phyloP scores from a whole-genome alignment of 768 basidiomycete species.

The Leucocoprinus birnbaumii region DNA sequence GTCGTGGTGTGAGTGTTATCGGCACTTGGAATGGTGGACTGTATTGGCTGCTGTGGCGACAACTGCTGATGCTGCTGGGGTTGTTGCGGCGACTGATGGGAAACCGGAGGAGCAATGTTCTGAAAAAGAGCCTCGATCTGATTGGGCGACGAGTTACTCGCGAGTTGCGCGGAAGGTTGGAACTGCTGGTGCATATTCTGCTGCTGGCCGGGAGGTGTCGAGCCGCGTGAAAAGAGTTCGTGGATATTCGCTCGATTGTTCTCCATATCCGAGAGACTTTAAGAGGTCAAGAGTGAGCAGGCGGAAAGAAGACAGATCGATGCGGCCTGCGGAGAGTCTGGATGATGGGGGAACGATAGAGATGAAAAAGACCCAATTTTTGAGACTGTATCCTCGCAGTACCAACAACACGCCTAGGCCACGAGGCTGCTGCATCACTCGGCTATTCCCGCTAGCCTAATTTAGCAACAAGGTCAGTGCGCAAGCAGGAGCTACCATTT shows the following conservation, averaged over 20 bases:
- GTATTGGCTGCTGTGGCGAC: constrained; percentile 18
- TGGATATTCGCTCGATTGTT: constrained; percentile 39
- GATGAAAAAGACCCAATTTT: constrained; percentile 17
- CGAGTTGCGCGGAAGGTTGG: constrained; percentile 27
- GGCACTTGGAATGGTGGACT: constrained; percentile 13
- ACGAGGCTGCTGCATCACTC: constrained; percentile 37
- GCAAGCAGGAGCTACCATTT: constrained; percentile 1
- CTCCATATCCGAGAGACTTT: constrained; percentile 15
- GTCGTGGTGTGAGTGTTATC: constrained; percentile 27
- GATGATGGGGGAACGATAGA: constrained; percentile 12
- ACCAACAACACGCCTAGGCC: constrained; percentile 35
- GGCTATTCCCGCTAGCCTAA: constrained; percentile 24
- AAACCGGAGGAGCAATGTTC: constrained; percentile 39
- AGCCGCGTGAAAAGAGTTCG: constrained; percentile 53
- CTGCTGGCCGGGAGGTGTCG: constrained; percentile 44
- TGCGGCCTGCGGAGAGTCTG: neutral
- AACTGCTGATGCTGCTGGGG: constrained; percentile 16
- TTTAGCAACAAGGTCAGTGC: constrained; percentile 11
- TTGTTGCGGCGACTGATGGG: constrained; percentile 27
- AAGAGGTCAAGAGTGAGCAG: neutral
- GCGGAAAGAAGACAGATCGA: neutral
- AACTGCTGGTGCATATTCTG: constrained; percentile 16
- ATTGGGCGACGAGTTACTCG: constrained; percentile 46
- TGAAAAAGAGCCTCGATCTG: constrained; percentile 72
- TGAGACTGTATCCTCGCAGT: constrained; percentile 9